Evolutionary conservation across 2,329 filamentous ascomycete species (phyloP), one percentile per base, ranked within the genome.

Genomic region (Cladosporium sp.): DNA sequence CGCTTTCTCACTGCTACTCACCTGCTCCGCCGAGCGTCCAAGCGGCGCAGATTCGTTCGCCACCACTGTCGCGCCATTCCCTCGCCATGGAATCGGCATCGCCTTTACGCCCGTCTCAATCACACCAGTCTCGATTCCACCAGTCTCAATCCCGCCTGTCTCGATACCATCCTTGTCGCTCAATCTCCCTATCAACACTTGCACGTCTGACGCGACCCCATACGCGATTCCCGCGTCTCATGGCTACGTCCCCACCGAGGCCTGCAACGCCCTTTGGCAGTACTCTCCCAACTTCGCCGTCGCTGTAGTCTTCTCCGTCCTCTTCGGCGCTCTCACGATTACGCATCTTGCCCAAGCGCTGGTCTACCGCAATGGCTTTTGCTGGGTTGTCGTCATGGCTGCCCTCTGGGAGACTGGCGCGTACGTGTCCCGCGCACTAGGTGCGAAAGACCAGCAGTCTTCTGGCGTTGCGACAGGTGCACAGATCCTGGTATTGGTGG

Each of bases 331-430:
- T 16, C 35, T 67, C 16, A 66, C 49, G 14, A 58, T 64, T 21
- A n/a, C 58, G 69, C 10, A 65, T 10, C 18, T 35, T 21, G 12
- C 49, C 14, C 69, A 68, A 53, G 53, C 53, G n/a, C 23, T 59
- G 53, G 53, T 65, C 18, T 75, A 79, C 69, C 74, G 71, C 23
- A 78, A 80, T 64, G 67, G 68, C n/a, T 80, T 80, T 67, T 78
- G 74, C 52, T 81, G 78, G 79, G 78, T 81, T 3, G 76, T 83
- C 10, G 76, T 82, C 49, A 80, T 82, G 75, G 81, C 77, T 4
- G 69, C 71, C 2, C 21, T 71, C 0, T 83, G 80, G 80, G 81
- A 84, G 69, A 70, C 77, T n/a, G 69, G 72, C 1, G 75, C 76
- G 7, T 83, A 79, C 68, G 67, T 78, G 4, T 68, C 80, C 28